Conservation (phyloP, 179 eudicot genomes). For the Silene coronaria region DNA sequence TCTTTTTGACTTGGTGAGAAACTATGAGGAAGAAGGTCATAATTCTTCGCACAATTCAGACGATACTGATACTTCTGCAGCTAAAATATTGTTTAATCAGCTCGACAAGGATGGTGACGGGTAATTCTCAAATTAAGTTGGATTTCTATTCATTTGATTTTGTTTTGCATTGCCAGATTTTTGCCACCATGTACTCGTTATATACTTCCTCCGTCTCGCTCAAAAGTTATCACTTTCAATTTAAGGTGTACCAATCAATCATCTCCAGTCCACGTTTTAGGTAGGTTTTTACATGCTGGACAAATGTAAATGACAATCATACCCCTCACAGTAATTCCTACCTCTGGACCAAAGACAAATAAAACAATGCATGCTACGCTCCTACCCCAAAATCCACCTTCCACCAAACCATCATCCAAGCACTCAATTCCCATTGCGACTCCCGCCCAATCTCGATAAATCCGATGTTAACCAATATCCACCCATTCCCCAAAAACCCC, state of each 20-base stretch:
- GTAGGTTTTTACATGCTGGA: not conserved
- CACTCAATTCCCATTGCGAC: not conserved
- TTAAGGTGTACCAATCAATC: not conserved
- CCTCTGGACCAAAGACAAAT: not conserved
- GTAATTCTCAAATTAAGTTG: constrained; percentile 30
- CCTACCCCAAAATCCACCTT: not conserved
- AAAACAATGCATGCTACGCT: not conserved
- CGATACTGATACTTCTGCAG: constrained; percentile 64
- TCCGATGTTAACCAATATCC: not conserved
- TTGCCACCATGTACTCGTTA: not conserved
- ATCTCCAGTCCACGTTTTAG: not conserved
- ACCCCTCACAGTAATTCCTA: not conserved
- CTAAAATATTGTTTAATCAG: constrained; percentile 65
- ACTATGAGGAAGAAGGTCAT: constrained; percentile 66
- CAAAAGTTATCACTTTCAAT: not conserved
- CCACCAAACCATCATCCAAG: not conserved
- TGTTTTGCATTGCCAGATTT: constrained; percentile 12
- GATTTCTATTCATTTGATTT: constrained; percentile 4
- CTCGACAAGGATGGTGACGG: constrained; percentile 89
- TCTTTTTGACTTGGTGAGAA: constrained; percentile 77
- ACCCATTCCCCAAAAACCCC: not conserved
- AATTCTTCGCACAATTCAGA: constrained; percentile 47
- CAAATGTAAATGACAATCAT: not conserved
- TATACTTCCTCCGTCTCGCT: not conserved
- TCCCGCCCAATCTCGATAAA: not conserved